phyloP scores from a whole-genome alignment of 208 protist species.

The Strigomonas culicis region DNA sequence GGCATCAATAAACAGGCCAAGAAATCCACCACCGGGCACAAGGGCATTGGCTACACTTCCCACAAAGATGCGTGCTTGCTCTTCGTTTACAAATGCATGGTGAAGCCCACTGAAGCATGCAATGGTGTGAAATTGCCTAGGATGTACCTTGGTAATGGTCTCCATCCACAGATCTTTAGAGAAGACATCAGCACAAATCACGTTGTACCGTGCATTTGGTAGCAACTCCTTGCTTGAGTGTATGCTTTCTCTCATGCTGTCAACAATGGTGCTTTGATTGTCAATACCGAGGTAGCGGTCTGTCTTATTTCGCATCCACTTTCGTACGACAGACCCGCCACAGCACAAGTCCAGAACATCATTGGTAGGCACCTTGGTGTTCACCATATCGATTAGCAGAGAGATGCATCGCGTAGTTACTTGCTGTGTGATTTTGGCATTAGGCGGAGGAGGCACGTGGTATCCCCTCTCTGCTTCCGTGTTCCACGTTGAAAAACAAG shows the following conservation, averaged over 20 bases:
- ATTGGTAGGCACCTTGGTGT: slow-evolving; percentile 62
- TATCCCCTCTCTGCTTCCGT: slow-evolving; percentile 63
- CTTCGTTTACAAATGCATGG: slow-evolving; percentile 66
- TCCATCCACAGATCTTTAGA: slow-evolving; percentile 71
- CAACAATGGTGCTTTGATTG: slow-evolving; percentile 54
- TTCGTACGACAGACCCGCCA: slow-evolving; percentile 65
- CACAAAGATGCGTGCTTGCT: slow-evolving; percentile 56
- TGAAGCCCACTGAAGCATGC: slow-evolving; percentile 75
- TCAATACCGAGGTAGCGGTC: slow-evolving; percentile 74
- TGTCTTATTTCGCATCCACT: slow-evolving; percentile 86
- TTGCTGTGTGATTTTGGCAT: slow-evolving; percentile 69
- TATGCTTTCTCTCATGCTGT: slow-evolving; percentile 36
- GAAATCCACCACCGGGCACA: slow-evolving; percentile 72
- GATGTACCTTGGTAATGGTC: slow-evolving; percentile 69
- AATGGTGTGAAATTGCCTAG: slow-evolving; percentile 79
- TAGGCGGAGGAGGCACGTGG: slow-evolving; percentile 65
- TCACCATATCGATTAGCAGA: slow-evolving; percentile 73
- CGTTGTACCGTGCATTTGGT: slow-evolving; percentile 48
- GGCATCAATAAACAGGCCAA: slow-evolving; percentile 71
- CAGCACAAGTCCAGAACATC: slow-evolving; percentile 88
- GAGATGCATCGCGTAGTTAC: slow-evolving; percentile 71
- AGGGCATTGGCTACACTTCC: slow-evolving; percentile 76
- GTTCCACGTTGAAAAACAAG: slow-evolving; percentile 59
- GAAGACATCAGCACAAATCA: slow-evolving; percentile 78
- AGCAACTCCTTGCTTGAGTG: not conserved